Percentiles rank a stretch among this genome's conserved stretches.
phyloP scores from a whole-genome alignment of 2,329 filamentous ascomycete species.

The Phialocephala subalpina region DNA sequence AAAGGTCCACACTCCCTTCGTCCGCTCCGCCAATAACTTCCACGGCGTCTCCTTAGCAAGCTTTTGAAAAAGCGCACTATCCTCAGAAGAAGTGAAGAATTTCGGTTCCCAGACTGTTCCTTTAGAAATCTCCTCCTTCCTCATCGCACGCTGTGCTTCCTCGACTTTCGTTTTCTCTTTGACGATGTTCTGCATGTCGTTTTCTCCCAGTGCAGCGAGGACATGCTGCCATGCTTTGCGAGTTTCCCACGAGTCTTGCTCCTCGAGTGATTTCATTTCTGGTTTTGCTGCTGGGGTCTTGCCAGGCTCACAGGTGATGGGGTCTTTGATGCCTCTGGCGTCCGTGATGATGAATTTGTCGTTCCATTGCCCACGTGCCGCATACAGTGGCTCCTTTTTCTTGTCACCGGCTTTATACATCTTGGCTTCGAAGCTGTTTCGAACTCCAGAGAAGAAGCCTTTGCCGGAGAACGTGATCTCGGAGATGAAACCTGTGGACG shows the following conservation, averaged over 20 bases:
- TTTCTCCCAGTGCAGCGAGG: slow-evolving; percentile 10
- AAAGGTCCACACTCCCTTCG: too few relatives aligned
- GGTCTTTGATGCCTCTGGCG: not conserved
- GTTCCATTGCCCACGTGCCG: slow-evolving; percentile 12
- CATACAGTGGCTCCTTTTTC: slow-evolving; percentile 4
- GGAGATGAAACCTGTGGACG: slow-evolving; percentile 15
- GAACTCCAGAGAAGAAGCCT: slow-evolving; percentile 4
- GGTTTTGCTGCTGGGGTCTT: not conserved
- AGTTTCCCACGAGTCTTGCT: slow-evolving; percentile 17
- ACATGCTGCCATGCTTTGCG: slow-evolving; percentile 22
- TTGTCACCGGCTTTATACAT: slow-evolving; percentile 11
- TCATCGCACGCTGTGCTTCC: slow-evolving; percentile 19
- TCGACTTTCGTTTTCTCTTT: slow-evolving; percentile 18
- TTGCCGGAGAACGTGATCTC: slow-evolving; percentile 19
- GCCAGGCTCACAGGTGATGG: not conserved
- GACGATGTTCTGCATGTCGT: slow-evolving; percentile 16
- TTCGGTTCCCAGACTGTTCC: not conserved
- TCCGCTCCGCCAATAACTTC: too few relatives aligned
- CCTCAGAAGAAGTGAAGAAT: too few relatives aligned
- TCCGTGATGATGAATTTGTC: slow-evolving; percentile 14
- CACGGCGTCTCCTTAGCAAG: too few relatives aligned
- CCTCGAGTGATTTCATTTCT: not conserved
- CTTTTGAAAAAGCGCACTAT: too few relatives aligned
- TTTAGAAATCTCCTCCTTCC: slow-evolving; percentile 3
- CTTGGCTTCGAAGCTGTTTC: slow-evolving; percentile 13